A percentile compares a stretch with the other conserved stretches of the same genome.
phyloP scores from a whole-genome alignment of 441 rosid species.

The Corymbia calophylla region DNA sequence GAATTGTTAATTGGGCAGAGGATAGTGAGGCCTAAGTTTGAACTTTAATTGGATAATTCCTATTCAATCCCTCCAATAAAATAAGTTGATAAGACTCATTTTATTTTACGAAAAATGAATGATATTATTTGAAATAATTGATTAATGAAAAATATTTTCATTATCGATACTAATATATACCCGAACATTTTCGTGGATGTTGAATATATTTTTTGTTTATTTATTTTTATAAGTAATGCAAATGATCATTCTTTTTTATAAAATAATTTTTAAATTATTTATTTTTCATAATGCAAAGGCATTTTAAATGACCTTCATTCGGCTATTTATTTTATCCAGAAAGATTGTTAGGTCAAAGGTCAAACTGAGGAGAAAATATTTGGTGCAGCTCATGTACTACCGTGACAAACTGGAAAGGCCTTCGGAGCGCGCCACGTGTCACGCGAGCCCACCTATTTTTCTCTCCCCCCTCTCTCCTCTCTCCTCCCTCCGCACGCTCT shows the following conservation, averaged over 20 bases:
- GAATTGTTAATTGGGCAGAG: background rate
- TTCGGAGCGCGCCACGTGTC: too few relatives aligned
- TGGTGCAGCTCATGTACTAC: too few relatives aligned
- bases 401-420: too few relatives aligned
- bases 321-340: background rate
- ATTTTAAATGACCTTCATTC: background rate
- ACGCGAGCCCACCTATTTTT: too few relatives aligned
- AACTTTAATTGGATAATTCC: background rate
- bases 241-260: too few relatives aligned
- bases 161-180: background rate
- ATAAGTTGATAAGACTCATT: background rate
- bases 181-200: fast-evolving
- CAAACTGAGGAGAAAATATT: too few relatives aligned
- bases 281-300: background rate
- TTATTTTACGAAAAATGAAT: background rate
- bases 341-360: background rate
- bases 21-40: background rate
- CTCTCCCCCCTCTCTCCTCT: too few relatives aligned
- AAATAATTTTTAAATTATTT: background rate
- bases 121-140: background rate
- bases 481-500: too few relatives aligned
- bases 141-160: background rate
- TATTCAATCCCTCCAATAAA: background rate
- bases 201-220: background rate
- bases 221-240: background rate